Evolutionary conservation across 805 yeast genomes (phyloP), one percentile per base, ranked within the genome.

Genomic region (Starmerella riodocensis): DNA sequence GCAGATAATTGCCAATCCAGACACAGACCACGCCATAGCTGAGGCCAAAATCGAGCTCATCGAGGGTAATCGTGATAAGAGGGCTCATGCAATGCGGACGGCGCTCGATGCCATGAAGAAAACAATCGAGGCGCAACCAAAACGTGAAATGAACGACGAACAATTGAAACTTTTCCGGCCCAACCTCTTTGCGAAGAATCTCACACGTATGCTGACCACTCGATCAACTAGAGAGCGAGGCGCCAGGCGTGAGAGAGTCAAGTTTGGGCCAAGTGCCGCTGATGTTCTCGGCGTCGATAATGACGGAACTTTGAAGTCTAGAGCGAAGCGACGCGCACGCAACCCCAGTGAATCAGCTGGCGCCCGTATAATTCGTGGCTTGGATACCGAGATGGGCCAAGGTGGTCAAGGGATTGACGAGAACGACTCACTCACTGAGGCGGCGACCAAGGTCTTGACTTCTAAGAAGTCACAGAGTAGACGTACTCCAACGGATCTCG

Each of bases 1-100:
- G 1, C 45, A 11, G 25, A 19, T 20, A 8, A 20, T 43, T n/a
- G 13, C 50, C 23, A 48, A 61, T 1, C 45, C 39, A 0, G 39
- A 28, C n/a, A 46, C 42, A 4, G 50, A 53, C n/a, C 43, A 50
- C n/a, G 41, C 41, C 5, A 52, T 60, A 6, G 36, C 18, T 7
- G 41, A 30, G 19, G 36, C 45, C 7, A 51, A 47, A 32, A 22
- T 29, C 11, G 32, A 34, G 16, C 23, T 57, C 23, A 30, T 41
- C 9, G 49, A 43, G 21, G 39, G 46, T 4, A 29, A 32, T n/a
- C 36, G 34, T 18, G 34, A 29, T 12, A 25, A 30, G 29, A 37
- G 30, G 1, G 29, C 45, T 1, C n/a, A 6, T 4, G 41, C 41
- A 5, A 22, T 36, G 6, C 24, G 34, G 18, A 35, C 41, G 17